Evolutionary conservation across 1,284 basidiomycete genomes (phyloP).

Genomic region (Ganoderma sinense): DNA sequence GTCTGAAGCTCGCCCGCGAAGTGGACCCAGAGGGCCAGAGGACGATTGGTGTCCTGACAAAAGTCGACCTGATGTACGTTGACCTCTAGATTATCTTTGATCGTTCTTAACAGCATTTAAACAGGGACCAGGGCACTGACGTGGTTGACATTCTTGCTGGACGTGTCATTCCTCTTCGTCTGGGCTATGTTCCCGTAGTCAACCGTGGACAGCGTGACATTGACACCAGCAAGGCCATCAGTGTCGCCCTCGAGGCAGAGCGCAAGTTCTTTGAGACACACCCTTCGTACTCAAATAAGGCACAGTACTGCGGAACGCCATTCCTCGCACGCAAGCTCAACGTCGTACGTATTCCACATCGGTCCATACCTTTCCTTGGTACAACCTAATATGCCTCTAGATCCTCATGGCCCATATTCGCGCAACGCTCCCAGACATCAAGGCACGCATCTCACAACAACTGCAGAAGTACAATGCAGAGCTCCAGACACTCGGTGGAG

Average conservation of each 20-base stretch:
- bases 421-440: slow-evolving; percentile 96
- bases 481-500: slow-evolving; percentile 86
- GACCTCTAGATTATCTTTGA: slow-evolving; percentile 76
- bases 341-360: slow-evolving; percentile 63
- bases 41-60: slow-evolving; percentile 98
- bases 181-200: slow-evolving; percentile 98
- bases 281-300: slow-evolving; percentile 90
- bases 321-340: slow-evolving; percentile 98
- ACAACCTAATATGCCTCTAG: background rate
- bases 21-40: slow-evolving; percentile 96
- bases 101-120: slow-evolving; percentile 59
- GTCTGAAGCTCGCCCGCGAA: slow-evolving; percentile 94
- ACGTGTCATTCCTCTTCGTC: slow-evolving; percentile 91
- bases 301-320: slow-evolving; percentile 96
- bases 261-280: slow-evolving; percentile 95
- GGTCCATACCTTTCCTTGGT: background rate
- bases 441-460: slow-evolving; percentile 89
- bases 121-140: slow-evolving; percentile 94
- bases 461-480: slow-evolving; percentile 90
- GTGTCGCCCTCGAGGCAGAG: slow-evolving; percentile 88
- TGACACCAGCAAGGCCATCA: slow-evolving; percentile 87
- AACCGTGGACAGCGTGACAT: slow-evolving; percentile 99
- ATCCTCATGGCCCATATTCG: slow-evolving; percentile 55
- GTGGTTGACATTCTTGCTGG: slow-evolving; percentile 99
- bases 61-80: slow-evolving; percentile 94